A percentile compares a stretch with the other conserved stretches of the same genome.
Conservation (phyloP, 2,329 filamentous ascomycete species). For the Xylaria sp. region DNA sequence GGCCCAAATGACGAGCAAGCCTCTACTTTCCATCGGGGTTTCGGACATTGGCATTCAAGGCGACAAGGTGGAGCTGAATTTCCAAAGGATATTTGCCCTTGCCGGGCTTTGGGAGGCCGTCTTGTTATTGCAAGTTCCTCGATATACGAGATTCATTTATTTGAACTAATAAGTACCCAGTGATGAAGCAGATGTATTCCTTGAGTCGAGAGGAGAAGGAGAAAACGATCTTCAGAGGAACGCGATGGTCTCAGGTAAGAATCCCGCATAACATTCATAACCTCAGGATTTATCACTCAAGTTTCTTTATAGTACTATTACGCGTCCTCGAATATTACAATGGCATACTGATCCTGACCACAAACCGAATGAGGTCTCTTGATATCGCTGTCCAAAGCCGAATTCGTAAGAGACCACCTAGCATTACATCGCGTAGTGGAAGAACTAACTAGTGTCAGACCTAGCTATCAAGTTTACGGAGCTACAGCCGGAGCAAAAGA, state of each 20-base stretch:
- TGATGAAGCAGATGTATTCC: slow-evolving; percentile 18
- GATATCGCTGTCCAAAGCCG: slow-evolving; percentile 16
- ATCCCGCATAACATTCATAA: too few relatives aligned
- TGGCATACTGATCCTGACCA: slow-evolving; percentile 11
- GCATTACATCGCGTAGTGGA: neutral
- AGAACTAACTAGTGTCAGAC: slow-evolving; percentile 1
- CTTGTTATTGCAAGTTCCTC: slow-evolving; percentile 6
- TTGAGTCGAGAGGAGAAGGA: slow-evolving; percentile 9
- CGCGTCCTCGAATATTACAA: slow-evolving; percentile 17
- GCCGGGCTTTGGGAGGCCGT: slow-evolving; percentile 17
- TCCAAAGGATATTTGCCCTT: slow-evolving; percentile 8
- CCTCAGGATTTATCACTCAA: neutral
- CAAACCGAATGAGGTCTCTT: slow-evolving; percentile 15
- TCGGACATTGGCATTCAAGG: too few relatives aligned
- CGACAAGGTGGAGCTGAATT: neutral
- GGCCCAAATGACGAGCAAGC: too few relatives aligned
- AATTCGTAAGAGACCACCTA: slow-evolving; percentile 4
- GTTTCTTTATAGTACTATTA: slow-evolving; percentile 12
- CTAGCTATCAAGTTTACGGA: slow-evolving; percentile 12
- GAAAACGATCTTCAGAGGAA: too few relatives aligned
- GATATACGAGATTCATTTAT: neutral
- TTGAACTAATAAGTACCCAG: neutral
- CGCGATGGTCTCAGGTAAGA: too few relatives aligned
- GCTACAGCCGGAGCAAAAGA: neutral
- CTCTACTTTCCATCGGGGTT: too few relatives aligned